These are phyloP conservation scores for Halteria grandinella DNA, from an alignment of 73 alveolate species.

Conservation along the genomic window DNA sequence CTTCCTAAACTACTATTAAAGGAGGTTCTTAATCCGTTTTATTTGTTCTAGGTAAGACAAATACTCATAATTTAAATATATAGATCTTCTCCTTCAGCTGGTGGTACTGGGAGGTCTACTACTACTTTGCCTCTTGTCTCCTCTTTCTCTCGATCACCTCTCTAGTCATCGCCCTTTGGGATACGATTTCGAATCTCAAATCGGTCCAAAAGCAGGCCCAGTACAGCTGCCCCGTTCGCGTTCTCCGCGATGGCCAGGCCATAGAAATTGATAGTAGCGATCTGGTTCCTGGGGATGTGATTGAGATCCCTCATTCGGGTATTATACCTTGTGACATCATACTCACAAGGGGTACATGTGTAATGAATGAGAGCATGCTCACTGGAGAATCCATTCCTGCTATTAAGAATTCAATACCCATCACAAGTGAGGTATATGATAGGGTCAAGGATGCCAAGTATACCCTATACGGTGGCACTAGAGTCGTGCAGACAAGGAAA, in stretches of 20 bases:
- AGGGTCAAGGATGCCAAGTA: conserved; percentile 22
- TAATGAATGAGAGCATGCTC: conserved; percentile 94
- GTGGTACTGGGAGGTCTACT: conserved; percentile 91
- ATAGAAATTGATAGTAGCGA: conserved; percentile 46
- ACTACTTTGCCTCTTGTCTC: conserved; percentile 84
- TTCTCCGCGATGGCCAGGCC: background rate
- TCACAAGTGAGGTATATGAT: conserved; percentile 44
- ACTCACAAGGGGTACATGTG: conserved; percentile 81
- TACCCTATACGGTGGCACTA: conserved; percentile 64
- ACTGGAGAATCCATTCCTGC: conserved; percentile 97
- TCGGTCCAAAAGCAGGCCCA: conserved; percentile 54
- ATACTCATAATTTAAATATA: too few relatives aligned
- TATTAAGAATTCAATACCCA: conserved; percentile 81
- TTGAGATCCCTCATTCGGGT: conserved; percentile 81
- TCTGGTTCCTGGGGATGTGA: conserved; percentile 95
- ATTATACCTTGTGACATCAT: conserved; percentile 91
- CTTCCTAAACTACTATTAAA: conserved; percentile 48
- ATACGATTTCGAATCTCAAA: conserved; percentile 16
- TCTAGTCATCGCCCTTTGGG: conserved; percentile 64
- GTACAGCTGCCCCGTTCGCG: conserved; percentile 24
- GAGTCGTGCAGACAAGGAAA: conserved; percentile 51
- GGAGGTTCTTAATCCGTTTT: conserved; percentile 86
- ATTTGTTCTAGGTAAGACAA: conserved; percentile 72
- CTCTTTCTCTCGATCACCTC: conserved; percentile 77
- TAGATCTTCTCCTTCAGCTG: conserved; percentile 73